These are phyloP conservation scores for Phialophora chinensis DNA, from an alignment of 2,329 filamentous ascomycete species.

Conservation along the genomic window DNA sequence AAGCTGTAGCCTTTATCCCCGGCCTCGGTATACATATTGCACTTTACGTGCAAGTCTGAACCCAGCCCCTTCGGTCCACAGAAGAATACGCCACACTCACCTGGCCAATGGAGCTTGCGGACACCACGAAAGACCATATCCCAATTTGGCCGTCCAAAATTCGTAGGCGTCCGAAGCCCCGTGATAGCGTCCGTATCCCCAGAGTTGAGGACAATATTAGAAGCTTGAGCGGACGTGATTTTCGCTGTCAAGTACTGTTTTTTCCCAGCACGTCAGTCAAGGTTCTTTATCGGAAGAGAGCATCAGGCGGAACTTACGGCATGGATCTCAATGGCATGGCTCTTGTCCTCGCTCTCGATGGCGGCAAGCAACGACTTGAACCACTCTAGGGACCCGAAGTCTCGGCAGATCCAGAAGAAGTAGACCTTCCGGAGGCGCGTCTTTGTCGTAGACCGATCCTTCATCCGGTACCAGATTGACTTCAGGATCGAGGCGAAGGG, in stretches of 20 bases:
- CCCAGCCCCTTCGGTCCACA: slow-evolving; percentile 82
- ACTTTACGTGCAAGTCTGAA: slow-evolving; percentile 78
- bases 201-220: slow-evolving; percentile 87
- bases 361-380: slow-evolving; percentile 82
- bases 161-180: slow-evolving; percentile 79
- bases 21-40: slow-evolving; percentile 80
- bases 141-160: slow-evolving; percentile 87
- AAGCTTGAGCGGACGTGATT: slow-evolving; percentile 83
- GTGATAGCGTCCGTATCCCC: slow-evolving; percentile 85
- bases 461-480: slow-evolving; percentile 89
- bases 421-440: slow-evolving; percentile 84
- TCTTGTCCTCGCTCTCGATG: slow-evolving; percentile 83
- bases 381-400: slow-evolving; percentile 89
- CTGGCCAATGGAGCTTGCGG: slow-evolving; percentile 75
- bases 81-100: slow-evolving; percentile 81
- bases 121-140: slow-evolving; percentile 87
- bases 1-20: slow-evolving; percentile 61
- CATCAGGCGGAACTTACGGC: slow-evolving; percentile 54
- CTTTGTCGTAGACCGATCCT: slow-evolving; percentile 70
- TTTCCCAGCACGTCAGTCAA: neutral
- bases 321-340: slow-evolving; percentile 86
- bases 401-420: slow-evolving; percentile 91
- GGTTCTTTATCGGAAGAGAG: neutral
- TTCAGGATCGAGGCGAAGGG: slow-evolving; percentile 66
- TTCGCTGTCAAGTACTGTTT: slow-evolving; percentile 77